phyloP scores from a whole-genome alignment of 2,329 filamentous ascomycete genomes.

The Blastomyces gilchristii region DNA sequence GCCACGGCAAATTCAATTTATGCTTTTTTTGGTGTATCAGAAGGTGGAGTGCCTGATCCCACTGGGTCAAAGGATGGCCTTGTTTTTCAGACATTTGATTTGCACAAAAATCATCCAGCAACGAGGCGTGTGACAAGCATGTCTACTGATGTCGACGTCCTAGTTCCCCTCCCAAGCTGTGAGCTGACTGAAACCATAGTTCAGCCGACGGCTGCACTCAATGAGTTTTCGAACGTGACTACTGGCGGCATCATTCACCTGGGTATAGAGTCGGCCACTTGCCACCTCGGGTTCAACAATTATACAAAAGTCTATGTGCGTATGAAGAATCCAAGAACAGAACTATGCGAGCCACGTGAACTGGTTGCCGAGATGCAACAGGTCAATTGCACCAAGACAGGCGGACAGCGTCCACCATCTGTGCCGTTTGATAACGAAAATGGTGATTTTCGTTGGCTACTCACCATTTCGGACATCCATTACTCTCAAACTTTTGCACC shows the following conservation, averaged over 20 bases:
- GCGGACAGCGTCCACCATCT: neutral
- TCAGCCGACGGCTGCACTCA: neutral
- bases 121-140: neutral
- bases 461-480: neutral
- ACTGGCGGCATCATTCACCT: neutral
- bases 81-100: conserved; percentile 5
- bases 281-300: neutral
- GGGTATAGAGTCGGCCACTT: neutral
- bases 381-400: neutral
- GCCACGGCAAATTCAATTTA: neutral
- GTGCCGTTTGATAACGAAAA: neutral
- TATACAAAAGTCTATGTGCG: neutral
- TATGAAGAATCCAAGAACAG: neutral
- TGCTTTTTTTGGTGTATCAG: neutral
- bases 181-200: neutral
- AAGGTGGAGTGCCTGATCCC: neutral
- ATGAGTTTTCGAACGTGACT: neutral
- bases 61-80: conserved; percentile 1
- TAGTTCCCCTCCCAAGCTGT: neutral
- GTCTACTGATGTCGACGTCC: neutral
- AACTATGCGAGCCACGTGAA: neutral
- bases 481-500: conserved; percentile 3
- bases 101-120: neutral
- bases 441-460: conserved; percentile 2
- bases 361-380: neutral